Evolutionary conservation across 1,284 basidiomycete genomes (phyloP), one percentile per base, ranked within the genome.

Genomic region (Hemileia vastatrix): DNA sequence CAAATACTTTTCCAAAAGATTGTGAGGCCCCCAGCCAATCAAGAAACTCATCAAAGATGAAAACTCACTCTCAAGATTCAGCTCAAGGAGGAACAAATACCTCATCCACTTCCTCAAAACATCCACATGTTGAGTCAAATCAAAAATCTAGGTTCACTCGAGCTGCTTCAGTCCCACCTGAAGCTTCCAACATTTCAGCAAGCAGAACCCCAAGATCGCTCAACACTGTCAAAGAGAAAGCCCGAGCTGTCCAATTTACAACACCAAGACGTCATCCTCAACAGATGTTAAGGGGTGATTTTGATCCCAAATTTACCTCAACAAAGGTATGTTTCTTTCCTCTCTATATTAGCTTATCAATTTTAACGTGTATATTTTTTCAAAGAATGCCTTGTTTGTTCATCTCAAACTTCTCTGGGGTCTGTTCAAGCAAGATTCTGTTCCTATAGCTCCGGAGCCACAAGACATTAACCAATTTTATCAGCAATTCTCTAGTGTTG

Each of bases 321-420:
- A 58, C 56, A 18, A 58, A 58, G 47, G 56, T 40, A 15, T 48
- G 55, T 47, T 4, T 32, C 3, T 36, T 15, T 45, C 19, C 43
- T 15, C 47, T 45, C 15, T 4, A 13, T 45, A 15, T 45, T 45
- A 5, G 4, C 5, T 2, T 24, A 45, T 13, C n/a, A n/a, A n/a
- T n/a, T n/a, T n/a, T n/a, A n/a, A n/a, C 40, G 9, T 11, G 6
- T 13, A 6, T 6, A 23, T 23, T 23, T 21, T 45, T 45, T 24
- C 21, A 19, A 23, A 51, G 49, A 51, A 51, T 24, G n/a, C 15
- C 4, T 23, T 6, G 4, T 51, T 51, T 51, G 49, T 51, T 13
- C 49, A 51, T 21, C 15, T 51, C n/a, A 51, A 51, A 27, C 15
- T 51, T 18, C 49, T 51, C 21, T 51, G 49, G 49, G 49, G 49